phyloP scores from a whole-genome alignment of 148 eudicot genomes.

The Rhododendron kiyosumense region DNA sequence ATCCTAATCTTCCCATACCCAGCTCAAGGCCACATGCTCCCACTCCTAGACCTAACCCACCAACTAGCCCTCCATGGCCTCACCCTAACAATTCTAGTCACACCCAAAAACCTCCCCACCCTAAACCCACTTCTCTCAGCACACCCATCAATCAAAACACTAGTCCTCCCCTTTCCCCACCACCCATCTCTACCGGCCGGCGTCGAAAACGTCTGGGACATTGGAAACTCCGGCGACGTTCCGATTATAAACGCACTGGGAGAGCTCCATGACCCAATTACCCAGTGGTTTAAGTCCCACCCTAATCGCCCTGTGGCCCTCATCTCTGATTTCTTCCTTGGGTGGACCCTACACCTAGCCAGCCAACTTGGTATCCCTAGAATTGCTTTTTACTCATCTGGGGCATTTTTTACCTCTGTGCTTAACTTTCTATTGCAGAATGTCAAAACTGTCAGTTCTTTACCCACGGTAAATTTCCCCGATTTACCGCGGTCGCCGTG shows the following conservation, averaged over 20 bases:
- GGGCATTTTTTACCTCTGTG: constrained; percentile 17
- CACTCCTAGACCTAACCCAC: constrained; percentile 52
- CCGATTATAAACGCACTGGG: constrained; percentile 36
- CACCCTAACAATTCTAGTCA: constrained; percentile 46
- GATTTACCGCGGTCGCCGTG: constrained; percentile 43
- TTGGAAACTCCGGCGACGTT: constrained; percentile 41
- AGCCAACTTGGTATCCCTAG: constrained; percentile 36
- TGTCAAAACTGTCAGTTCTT: neutral
- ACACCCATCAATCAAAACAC: constrained; percentile 39
- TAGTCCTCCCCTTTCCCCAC: constrained; percentile 51
- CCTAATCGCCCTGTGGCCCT: constrained; percentile 44
- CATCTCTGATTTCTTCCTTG: constrained; percentile 65
- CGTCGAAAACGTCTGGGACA: constrained; percentile 47
- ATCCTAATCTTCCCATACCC: constrained; percentile 60
- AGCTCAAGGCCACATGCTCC: constrained; percentile 73
- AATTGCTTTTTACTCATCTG: constrained; percentile 34
- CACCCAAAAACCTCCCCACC: constrained; percentile 56
- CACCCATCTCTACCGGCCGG: constrained; percentile 51
- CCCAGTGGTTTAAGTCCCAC: constrained; percentile 45
- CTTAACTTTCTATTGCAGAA: constrained; percentile 14
- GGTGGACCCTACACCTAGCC: constrained; percentile 45
- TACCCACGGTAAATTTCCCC: constrained; percentile 15
- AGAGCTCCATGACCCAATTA: constrained; percentile 34
- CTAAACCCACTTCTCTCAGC: constrained; percentile 45
- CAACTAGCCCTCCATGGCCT: constrained; percentile 43